Percentiles rank a stretch among this genome's conserved stretches.
Evolutionary conservation across 2,329 filamentous ascomycete genomes (phyloP).

Genomic region (Tolypocladium sp.): DNA sequence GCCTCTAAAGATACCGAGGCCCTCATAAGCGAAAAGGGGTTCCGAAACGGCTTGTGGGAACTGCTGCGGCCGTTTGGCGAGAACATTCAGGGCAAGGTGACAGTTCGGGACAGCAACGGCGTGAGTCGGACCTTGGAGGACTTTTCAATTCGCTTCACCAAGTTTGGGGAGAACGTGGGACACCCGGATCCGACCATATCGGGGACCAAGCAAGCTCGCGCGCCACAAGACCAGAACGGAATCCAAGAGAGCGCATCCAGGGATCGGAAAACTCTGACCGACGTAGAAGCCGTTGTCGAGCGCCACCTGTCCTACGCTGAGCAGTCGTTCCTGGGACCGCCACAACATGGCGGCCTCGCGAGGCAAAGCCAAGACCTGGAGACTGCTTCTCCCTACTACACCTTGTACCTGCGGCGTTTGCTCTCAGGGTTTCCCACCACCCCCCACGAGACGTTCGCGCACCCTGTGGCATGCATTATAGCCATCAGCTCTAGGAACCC

Average conservation of each 20-base stretch:
- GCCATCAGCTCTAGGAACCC: slow-evolving; percentile 86
- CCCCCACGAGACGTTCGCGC: slow-evolving; percentile 86
- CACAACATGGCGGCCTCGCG: slow-evolving; percentile 27
- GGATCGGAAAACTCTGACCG: slow-evolving; percentile 34
- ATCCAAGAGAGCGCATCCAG: slow-evolving; percentile 16
- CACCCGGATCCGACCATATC: slow-evolving; percentile 32
- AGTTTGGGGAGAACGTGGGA: slow-evolving; percentile 53
- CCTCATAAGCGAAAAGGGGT: slow-evolving; percentile 74
- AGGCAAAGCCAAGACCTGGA: slow-evolving; percentile 35
- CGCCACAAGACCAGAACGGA: slow-evolving; percentile 26
- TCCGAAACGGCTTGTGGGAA: slow-evolving; percentile 72
- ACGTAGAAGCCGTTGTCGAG: slow-evolving; percentile 74
- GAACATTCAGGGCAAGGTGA: slow-evolving; percentile 75
- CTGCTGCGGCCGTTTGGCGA: slow-evolving; percentile 88
- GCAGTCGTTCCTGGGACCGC: slow-evolving; percentile 34
- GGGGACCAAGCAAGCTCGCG: slow-evolving; percentile 18
- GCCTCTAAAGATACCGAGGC: slow-evolving; percentile 81
- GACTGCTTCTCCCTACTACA: slow-evolving; percentile 69
- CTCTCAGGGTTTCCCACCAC: slow-evolving; percentile 70
- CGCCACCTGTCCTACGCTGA: slow-evolving; percentile 72
- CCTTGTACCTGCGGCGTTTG: slow-evolving; percentile 73
- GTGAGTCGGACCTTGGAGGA: slow-evolving; percentile 78
- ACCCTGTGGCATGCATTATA: slow-evolving; percentile 90
- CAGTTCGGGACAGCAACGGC: slow-evolving; percentile 82
- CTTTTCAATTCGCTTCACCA: slow-evolving; percentile 79